Base-by-base conservation (phyloP, 1,284 basidiomycete species). In the Hemileccinum hortonii region DNA sequence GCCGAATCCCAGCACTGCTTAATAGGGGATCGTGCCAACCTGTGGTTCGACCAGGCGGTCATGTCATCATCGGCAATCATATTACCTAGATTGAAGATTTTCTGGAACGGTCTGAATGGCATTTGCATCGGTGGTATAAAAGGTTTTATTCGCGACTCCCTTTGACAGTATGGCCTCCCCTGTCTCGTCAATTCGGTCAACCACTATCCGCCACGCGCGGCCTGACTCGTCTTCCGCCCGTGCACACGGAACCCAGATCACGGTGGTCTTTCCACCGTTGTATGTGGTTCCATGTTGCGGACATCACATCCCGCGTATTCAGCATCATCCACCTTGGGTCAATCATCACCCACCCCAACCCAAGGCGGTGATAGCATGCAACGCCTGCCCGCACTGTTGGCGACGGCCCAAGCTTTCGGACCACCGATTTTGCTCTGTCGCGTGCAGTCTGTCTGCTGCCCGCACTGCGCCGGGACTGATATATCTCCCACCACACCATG, bases 371-470 rank as follows among this genome's bases (percentile, higher is more conserved):
- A 2, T 21, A 3, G 24, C 29, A 21, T 52, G 29, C 10, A 54
- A 48, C 16, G 38, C 40, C 11, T 64, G 62, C 21, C 63, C 60
- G 0, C 55, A 61, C 3, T 64, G 65, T 45, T 29, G 26, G 33
- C 19, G n/a, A 35, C 37, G 19, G 12, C 55, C 61, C 7, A 66
- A 61, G 37, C 53, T 35, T 21, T 54, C 57, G 4, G 32, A 65
- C 14, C 53, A 52, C 18, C 49, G 53, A 2, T 68, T 64, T 46
- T 64, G 62, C 14, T 65, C 63, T 5, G 12, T 48, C 18, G 14
- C 21, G 14, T 68, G 65, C 9, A 7, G 8, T 26, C 38, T 30
- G 16, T 50, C 21, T 3, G 64, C 60, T 3, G 53, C 60, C 21
- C 36, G 33, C 11, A 44, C 30, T 6, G 65, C 63, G 0, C 65